Evolutionary conservation across 371 early-diverging fungal genomes (phyloP), one percentile per base, ranked within the genome.

Genomic region (Quaeritorhiza haematococci): DNA sequence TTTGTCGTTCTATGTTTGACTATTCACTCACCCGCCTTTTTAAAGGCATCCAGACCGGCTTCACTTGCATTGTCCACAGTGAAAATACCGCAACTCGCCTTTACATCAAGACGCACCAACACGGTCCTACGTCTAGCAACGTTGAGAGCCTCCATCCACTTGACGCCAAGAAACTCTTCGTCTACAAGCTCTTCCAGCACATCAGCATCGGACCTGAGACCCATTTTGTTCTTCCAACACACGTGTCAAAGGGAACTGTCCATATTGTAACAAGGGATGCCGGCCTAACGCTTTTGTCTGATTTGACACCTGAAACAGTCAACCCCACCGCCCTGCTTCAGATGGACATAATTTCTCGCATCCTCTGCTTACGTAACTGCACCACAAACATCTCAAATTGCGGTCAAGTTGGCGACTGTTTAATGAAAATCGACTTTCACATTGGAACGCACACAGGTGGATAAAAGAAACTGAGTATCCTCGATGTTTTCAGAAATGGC

Each of bases 261-360:
- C 58, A 58, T 46, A 58, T 58, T 19, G 58, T 59, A 15, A 58
- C 58, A 23, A 58, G 58, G 32, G 58, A 58, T 17, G 58, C 60
- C 28, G 33, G 34, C 24, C 38, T 57, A 23, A 38, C 23, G 17
- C 35, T 58, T 58, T 44, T 58, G 58, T 60, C 59, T 17, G 28
- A 58, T 7, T 27, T 58, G 58, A 58, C 58, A 5, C 30, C 58
- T 19, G 59, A 59, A 5, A 29, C 58, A 28, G 58, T 23, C 15
- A 58, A 28, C 59, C n/a, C n/a, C n/a, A n/a, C 17, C 24, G 59
- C 58, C 23, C 50, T 58, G 38, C 21, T 58, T 7, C 49, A 58
- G 24, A 10, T 58, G 61, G 58, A 58, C 35, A 59, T 58, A 59
- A 45, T 58, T 26, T 58, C 61, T 32, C 59, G 58, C 61, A 58